Percentiles rank a stretch among this genome's conserved stretches.
Conservation (phyloP, 148 eudicot species). For the Silene conica region DNA sequence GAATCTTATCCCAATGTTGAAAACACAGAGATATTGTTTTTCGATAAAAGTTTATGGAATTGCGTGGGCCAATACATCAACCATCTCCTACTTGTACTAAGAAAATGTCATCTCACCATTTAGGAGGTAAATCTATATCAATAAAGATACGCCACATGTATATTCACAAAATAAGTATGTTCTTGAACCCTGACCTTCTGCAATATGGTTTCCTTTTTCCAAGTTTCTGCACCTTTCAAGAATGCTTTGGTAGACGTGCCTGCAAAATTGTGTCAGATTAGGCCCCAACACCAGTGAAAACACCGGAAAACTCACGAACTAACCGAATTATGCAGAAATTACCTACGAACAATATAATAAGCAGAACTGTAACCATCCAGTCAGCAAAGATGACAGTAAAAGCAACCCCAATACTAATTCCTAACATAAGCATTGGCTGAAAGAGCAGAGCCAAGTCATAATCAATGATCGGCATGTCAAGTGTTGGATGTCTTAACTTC, state of each 20-base stretch:
- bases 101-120: no score
- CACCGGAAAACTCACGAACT: neutral
- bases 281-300: neutral
- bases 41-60: no score
- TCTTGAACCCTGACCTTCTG: constrained; percentile 43
- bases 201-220: constrained; percentile 79
- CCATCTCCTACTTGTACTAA: no score
- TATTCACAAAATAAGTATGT: neutral
- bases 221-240: constrained; percentile 66
- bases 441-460: constrained; percentile 22
- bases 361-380: constrained; percentile 28
- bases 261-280: constrained; percentile 19
- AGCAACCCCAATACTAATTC: constrained; percentile 30
- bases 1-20: no score
- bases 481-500: constrained; percentile 21
- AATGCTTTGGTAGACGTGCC: constrained; percentile 82
- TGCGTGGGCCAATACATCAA: no score
- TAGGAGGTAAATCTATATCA: no score
- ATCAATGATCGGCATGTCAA: constrained; percentile 20
- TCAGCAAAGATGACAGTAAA: constrained; percentile 29
- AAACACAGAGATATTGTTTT: no score
- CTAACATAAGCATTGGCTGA: constrained; percentile 21
- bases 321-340: neutral
- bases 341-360: constrained; percentile 26
- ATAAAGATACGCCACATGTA: neutral